Conservation (phyloP, 2,329 filamentous ascomycete genomes). For the Apiospora aurea region DNA sequence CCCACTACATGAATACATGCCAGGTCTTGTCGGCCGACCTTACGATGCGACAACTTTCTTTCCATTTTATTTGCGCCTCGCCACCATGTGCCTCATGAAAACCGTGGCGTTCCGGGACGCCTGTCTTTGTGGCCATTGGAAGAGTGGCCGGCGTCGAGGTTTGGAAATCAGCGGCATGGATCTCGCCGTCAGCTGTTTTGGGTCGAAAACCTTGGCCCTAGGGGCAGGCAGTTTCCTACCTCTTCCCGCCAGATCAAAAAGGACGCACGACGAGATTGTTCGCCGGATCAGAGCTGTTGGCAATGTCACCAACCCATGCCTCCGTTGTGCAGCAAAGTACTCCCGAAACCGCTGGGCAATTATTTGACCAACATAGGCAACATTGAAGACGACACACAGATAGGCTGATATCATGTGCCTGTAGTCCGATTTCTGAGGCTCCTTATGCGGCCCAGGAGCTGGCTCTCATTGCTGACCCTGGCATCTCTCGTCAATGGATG, state of each 20-base stretch:
- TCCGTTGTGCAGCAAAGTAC: background rate
- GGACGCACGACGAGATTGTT: slow-evolving; percentile 21
- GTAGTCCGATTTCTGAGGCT: background rate
- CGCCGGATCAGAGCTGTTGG: background rate
- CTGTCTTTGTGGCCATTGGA: slow-evolving; percentile 31
- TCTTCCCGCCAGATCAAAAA: slow-evolving; percentile 17
- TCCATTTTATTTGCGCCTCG: slow-evolving; percentile 33
- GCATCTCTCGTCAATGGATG: background rate
- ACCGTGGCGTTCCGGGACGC: slow-evolving; percentile 32
- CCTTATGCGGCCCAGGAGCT: background rate
- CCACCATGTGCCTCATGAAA: slow-evolving; percentile 31
- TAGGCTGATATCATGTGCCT: background rate
- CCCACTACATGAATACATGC: background rate
- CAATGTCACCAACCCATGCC: background rate
- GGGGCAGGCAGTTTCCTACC: slow-evolving; percentile 24
- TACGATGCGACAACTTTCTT: slow-evolving; percentile 31
- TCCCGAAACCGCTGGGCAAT: background rate
- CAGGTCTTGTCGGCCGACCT: slow-evolving; percentile 13
- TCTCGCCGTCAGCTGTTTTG: slow-evolving; percentile 27
- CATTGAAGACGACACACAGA: background rate
- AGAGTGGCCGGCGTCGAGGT: background rate
- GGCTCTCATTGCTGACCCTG: background rate
- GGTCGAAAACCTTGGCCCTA: background rate
- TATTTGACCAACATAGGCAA: background rate
- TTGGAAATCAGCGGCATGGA: slow-evolving; percentile 29